Base-by-base conservation (phyloP, 345 rosid species). In the Barbarea vulgaris region DNA sequence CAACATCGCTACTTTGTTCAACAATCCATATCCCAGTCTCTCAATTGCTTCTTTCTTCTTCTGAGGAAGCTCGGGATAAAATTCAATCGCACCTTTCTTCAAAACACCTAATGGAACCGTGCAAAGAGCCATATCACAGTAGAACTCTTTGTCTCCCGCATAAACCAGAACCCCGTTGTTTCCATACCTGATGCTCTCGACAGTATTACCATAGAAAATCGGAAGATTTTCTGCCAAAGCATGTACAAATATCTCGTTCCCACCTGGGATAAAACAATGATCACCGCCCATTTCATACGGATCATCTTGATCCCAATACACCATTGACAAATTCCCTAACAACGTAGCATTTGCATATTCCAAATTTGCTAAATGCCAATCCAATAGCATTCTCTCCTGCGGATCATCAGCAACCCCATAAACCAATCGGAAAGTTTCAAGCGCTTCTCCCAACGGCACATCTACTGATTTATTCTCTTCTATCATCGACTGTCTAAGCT, bases 251-350 rank as follows among this genome's bases (percentile, higher is more conserved):
- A 88, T 83, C 75, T 87, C 96, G 53, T 93, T 95, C 21, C 98
- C 99, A 21, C 98, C 98, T 0, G 98, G 98, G 46, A 91, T 89
- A 75, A 95, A 95, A 78, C 99, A 95, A 78, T 93, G 99, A 82
- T 90, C 99, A 58, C 97, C 97, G 0, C 97, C 97, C 98, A 95
- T 93, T 80, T 95, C 99, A 76, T 87, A 95, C 0, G 98, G 98
- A 75, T 95, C 99, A 84, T 95, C 99, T 74, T 93, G 98, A 86
- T 95, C 98, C 97, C 99, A 95, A 70, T 89, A 93, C 0, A 94
- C 93, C 99, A 95, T 88, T 3, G 98, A 95, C 75, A 95, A 69
- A 80, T 89, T 89, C 31, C 96, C 85, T 84, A 95, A 87, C 73
- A 93, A 70, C 0, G 98, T 85, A 72, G 98, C 99, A 83, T 95